Percentiles rank a stretch among this genome's conserved stretches.
phyloP scores from a whole-genome alignment of 2,329 filamentous ascomycete species.

The Aureobasidium mangrovei region DNA sequence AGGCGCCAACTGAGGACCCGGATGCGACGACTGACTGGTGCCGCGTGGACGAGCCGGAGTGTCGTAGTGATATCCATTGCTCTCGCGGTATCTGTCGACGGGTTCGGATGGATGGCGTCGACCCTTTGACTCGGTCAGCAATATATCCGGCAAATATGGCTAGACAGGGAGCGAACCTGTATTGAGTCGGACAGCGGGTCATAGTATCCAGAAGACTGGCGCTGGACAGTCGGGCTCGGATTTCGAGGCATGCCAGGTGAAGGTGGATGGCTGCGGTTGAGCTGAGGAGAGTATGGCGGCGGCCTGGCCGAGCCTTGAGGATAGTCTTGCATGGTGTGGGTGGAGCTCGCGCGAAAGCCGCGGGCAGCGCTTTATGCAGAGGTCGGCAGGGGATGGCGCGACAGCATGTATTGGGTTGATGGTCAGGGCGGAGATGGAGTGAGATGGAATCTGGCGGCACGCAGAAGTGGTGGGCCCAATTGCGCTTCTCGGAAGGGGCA shows the following conservation, averaged over 20 bases:
- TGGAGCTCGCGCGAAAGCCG: neutral
- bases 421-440: neutral
- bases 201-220: conserved; percentile 40
- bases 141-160: neutral
- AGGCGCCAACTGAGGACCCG: neutral
- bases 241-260: conserved; percentile 29
- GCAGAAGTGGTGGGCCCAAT: neutral
- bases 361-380: neutral
- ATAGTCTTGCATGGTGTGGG: conserved; percentile 6
- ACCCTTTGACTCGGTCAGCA: conserved; percentile 15
- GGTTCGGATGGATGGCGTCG: conserved; percentile 18
- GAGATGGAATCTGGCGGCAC: neutral
- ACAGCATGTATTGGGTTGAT: conserved; percentile 6
- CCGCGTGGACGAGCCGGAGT: conserved; percentile 7
- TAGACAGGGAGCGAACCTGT: neutral
- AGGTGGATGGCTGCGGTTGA: conserved; percentile 27
- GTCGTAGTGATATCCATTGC: conserved; percentile 15
- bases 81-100: conserved; percentile 8
- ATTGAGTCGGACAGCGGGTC: conserved; percentile 41
- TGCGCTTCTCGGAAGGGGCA: conserved; percentile 7
- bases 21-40: conserved; percentile 12
- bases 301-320: conserved; percentile 13
- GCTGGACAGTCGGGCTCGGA: conserved; percentile 23
- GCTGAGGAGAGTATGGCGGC: conserved; percentile 22
- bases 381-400: neutral